phyloP scores from a whole-genome alignment of 2,329 filamentous ascomycete genomes.

The Teratosphaeria zuluensis region DNA sequence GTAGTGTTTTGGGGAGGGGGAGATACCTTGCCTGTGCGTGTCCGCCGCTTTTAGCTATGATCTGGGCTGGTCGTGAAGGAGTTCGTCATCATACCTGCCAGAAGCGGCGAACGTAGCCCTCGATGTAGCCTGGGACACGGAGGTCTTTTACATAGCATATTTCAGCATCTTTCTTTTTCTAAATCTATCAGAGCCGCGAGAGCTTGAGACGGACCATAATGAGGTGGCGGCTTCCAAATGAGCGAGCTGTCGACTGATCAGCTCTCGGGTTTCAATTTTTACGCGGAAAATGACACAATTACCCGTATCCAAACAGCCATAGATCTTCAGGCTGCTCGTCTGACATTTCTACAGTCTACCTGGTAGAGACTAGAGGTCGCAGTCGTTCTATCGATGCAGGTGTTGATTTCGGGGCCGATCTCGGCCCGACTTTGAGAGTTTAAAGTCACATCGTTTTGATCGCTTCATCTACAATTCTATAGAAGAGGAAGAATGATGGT shows the following conservation, averaged over 20 bases:
- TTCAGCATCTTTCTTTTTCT: background rate
- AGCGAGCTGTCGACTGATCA: conserved; percentile 55
- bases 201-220: conserved; percentile 65
- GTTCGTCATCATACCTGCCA: conserved; percentile 71
- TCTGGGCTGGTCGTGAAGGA: background rate
- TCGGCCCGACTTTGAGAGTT: too few species aligned
- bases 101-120: conserved; percentile 87
- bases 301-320: conserved; percentile 98
- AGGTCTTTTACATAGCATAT: conserved; percentile 48
- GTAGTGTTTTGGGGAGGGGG: background rate
- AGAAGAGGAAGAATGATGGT: background rate
- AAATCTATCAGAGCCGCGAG: too few species aligned
- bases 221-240: conserved; percentile 96
- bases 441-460: background rate
- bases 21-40: conserved; percentile 21
- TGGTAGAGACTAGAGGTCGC: background rate
- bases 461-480: background rate
- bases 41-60: conserved; percentile 6
- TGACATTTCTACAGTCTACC: background rate
- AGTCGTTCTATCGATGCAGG: background rate
- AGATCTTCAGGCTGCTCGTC: conserved; percentile 44
- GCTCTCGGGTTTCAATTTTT: background rate
- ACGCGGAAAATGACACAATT: conserved; percentile 22
- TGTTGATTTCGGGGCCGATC: background rate
- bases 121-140: conserved; percentile 79